phyloP scores from a whole-genome alignment of 2,329 filamentous ascomycete species.

The Xylariaceae sp. region DNA sequence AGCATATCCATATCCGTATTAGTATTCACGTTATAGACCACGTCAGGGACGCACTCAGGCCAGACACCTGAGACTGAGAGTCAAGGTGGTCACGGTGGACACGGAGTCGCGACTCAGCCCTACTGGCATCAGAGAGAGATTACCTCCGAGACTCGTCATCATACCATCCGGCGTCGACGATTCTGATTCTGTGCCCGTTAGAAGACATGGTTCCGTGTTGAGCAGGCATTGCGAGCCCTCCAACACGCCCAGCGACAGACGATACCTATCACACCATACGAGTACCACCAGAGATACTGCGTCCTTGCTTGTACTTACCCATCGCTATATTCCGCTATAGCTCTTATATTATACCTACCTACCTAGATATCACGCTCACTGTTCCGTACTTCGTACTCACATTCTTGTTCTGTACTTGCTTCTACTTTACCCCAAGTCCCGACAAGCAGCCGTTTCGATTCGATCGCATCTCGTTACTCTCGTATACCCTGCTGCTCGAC shows the following conservation, averaged over 20 bases:
- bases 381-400: background rate
- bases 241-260: background rate
- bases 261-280: background rate
- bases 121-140: conserved; percentile 18
- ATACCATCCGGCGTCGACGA: conserved; percentile 8
- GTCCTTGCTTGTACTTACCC: background rate
- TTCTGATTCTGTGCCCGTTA: conserved; percentile 3
- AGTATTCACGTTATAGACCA: background rate
- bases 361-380: background rate
- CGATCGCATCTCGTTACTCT: conserved; percentile 10
- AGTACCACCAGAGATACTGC: background rate
- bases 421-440: background rate
- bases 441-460: conserved; percentile 2
- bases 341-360: background rate
- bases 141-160: conserved; percentile 19
- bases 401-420: background rate
- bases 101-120: conserved; percentile 17
- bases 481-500: background rate
- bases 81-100: conserved; percentile 5
- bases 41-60: too few relatives aligned
- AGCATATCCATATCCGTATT: background rate
- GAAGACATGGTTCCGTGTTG: conserved; percentile 12
- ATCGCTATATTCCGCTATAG: background rate
- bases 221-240: conserved; percentile 4
- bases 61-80: background rate